These are phyloP conservation scores for Phoenix roebelenii DNA, from an alignment of 176 grass and related monocot genomes.

Conservation along the genomic window DNA sequence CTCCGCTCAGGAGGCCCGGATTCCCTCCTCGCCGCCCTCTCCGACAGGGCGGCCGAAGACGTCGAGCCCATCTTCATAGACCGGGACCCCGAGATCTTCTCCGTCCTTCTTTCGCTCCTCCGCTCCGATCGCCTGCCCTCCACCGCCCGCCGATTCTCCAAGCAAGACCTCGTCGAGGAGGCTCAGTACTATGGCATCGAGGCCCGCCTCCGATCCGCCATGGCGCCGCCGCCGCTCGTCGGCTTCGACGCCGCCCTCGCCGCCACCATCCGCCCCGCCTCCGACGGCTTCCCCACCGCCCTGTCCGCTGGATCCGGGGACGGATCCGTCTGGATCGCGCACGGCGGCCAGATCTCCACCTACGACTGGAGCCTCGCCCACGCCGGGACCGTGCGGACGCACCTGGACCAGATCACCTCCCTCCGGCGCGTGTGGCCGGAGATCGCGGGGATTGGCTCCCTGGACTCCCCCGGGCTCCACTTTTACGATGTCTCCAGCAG, in stretches of 20 bases:
- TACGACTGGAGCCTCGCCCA: slow-evolving; percentile 50
- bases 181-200: slow-evolving; percentile 58
- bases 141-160: slow-evolving; percentile 24
- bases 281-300: slow-evolving; percentile 59
- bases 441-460: slow-evolving; percentile 42
- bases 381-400: slow-evolving; percentile 48
- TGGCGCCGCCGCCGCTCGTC: slow-evolving; percentile 62
- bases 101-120: slow-evolving; percentile 49
- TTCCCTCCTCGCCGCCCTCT: slow-evolving; percentile 27
- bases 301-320: slow-evolving; percentile 40
- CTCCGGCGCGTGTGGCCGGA: slow-evolving; percentile 33
- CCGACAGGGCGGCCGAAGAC: not conserved
- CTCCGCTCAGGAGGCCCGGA: slow-evolving; percentile 19
- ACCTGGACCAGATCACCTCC: slow-evolving; percentile 53
- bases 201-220: slow-evolving; percentile 33
- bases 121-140: slow-evolving; percentile 25
- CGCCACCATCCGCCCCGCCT: slow-evolving; percentile 40
- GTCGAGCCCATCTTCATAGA: slow-evolving; percentile 40
- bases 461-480: slow-evolving; percentile 51
- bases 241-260: slow-evolving; percentile 56
- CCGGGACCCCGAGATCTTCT: slow-evolving; percentile 58
- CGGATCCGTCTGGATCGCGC: slow-evolving; percentile 68
- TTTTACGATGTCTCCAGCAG: slow-evolving; percentile 47
- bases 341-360: slow-evolving; percentile 52
- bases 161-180: slow-evolving; percentile 43